Conservation (phyloP, 148 eudicot genomes). For the Rhododendron ferrugineum region DNA sequence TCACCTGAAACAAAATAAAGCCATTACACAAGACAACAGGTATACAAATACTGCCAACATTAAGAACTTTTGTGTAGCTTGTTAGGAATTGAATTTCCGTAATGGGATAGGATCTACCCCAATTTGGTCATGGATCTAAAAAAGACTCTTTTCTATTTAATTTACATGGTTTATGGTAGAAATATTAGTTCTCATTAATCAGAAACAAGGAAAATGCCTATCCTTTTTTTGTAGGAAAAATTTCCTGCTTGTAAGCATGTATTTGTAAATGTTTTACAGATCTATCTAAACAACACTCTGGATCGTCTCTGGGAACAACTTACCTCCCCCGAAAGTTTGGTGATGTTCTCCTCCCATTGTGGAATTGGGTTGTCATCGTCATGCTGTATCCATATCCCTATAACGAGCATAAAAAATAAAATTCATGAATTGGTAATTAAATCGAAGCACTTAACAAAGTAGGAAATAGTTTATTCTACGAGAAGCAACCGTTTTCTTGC, state of each 20-base stretch:
- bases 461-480: no score
- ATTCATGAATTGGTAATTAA: background rate
- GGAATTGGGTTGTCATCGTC: conserved; percentile 83
- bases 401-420: background rate
- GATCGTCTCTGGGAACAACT: background rate
- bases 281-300: background rate
- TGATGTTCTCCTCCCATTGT: conserved; percentile 82
- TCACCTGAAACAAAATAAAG: conserved; percentile 51
- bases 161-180: background rate
- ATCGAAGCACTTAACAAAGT: background rate
- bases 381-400: conserved; percentile 85
- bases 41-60: background rate
- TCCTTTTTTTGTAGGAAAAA: background rate
- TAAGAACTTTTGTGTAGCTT: background rate
- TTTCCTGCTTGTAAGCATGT: background rate
- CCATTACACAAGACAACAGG: background rate
- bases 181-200: background rate
- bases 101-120: no score
- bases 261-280: background rate
- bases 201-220: background rate
- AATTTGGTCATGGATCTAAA: background rate
- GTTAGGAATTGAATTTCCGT: background rate
- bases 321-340: conserved; percentile 93
- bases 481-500: conserved; percentile 68
- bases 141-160: background rate